phyloP scores from a whole-genome alignment of 2,329 filamentous ascomycete genomes.

The Thelonectria rubi region DNA sequence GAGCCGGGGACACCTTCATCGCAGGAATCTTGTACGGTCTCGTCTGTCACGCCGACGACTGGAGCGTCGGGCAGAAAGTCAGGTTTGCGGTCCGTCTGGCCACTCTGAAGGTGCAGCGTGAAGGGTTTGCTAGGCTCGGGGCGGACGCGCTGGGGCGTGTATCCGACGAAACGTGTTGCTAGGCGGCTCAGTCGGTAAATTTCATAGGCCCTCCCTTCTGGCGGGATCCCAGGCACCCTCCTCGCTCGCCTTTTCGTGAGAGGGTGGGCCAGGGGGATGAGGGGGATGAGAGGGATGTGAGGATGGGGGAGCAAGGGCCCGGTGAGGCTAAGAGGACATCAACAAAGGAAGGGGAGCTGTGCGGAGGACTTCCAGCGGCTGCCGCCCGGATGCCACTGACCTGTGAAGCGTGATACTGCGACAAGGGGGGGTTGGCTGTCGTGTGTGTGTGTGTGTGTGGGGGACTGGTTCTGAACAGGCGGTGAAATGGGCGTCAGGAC shows the following conservation, averaged over 20 bases:
- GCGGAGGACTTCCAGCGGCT: conserved; percentile 33
- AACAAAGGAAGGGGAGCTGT: conserved; percentile 13
- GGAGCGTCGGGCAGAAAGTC: conserved; percentile 59
- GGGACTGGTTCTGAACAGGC: conserved; percentile 36
- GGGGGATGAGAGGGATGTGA: conserved; percentile 21
- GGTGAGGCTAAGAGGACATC: conserved; percentile 24
- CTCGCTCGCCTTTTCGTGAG: conserved; percentile 20
- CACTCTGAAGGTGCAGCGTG: conserved; percentile 71
- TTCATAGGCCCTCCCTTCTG: conserved; percentile 24
- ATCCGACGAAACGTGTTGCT: conserved; percentile 21
- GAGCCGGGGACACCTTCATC: conserved; percentile 80
- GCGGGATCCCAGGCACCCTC: conserved; percentile 27
- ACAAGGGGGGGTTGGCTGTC: conserved; percentile 23
- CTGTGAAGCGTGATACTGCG: conserved; percentile 32
- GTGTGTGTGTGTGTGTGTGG: conserved; percentile 23
- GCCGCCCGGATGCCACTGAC: conserved; percentile 33
- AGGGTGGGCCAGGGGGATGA: conserved; percentile 31
- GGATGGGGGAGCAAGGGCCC: conserved; percentile 13
- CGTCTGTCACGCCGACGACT: conserved; percentile 58
- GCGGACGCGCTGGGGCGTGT: conserved; percentile 39
- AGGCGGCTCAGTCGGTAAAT: conserved; percentile 31
- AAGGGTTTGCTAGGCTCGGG: conserved; percentile 69
- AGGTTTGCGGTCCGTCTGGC: conserved; percentile 72
- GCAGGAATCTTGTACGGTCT: conserved; percentile 74
- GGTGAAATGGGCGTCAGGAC: conserved; percentile 38